Conservation (phyloP, 495 filamentous ascomycete species). For the Delitschia confertaspora region DNA sequence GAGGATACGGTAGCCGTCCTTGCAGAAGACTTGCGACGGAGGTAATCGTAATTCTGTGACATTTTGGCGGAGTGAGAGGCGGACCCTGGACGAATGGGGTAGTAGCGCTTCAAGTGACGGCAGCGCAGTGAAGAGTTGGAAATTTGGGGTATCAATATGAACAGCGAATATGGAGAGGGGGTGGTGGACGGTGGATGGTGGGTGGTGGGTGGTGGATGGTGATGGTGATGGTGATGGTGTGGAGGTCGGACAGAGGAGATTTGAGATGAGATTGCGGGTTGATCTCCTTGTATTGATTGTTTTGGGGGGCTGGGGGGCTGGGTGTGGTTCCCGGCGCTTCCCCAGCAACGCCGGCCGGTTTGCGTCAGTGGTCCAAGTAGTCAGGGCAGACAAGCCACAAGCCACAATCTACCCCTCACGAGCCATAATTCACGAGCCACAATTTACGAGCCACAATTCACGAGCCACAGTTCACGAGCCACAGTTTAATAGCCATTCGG, state of each 20-base stretch:
- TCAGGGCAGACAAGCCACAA: no score
- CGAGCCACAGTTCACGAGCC: no score
- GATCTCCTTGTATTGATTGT: conserved; percentile 2
- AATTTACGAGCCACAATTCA: no score
- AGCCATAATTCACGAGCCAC: no score
- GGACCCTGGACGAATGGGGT: neutral
- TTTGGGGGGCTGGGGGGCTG: no score
- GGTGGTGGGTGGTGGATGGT: neutral
- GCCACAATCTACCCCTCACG: no score
- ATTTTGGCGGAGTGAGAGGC: conserved; percentile 7
- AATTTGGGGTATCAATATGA: conserved; percentile 20
- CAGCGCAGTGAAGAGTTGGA: neutral
- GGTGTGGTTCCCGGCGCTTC: neutral
- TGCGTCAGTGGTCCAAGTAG: no score
- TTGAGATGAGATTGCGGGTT: conserved; percentile 1
- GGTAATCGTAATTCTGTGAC: conserved; percentile 37
- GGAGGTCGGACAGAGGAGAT: neutral
- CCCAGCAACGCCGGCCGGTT: conserved; percentile 1
- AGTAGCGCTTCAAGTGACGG: neutral
- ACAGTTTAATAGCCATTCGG: no score
- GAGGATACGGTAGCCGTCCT: conserved; percentile 9
- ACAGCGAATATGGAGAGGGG: conserved; percentile 6
- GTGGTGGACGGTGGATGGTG: neutral
- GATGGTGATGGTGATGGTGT: neutral
- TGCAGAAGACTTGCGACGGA: conserved; percentile 35